Evolutionary conservation across 2,329 filamentous ascomycete species (phyloP).

Genomic region (Fusarium tanahbumbuense): DNA sequence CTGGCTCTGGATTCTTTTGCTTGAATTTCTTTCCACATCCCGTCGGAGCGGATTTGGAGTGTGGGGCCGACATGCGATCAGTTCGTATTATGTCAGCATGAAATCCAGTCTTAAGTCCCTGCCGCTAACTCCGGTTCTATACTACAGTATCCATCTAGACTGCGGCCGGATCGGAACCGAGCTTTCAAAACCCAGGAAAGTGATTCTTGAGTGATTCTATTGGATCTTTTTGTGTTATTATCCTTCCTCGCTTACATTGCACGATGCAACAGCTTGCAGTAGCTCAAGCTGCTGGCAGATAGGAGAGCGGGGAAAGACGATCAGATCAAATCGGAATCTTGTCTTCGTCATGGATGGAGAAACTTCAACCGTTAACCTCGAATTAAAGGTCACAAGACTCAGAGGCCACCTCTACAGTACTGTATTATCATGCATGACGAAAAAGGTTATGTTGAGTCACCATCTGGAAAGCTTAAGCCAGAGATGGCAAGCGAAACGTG

Average conservation of each 20-base stretch:
- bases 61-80: conserved; percentile 29
- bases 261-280: conserved; percentile 23
- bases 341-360: conserved; percentile 26
- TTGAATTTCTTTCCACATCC: conserved; percentile 30
- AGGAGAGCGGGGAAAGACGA: conserved; percentile 5
- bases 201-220: conserved; percentile 9
- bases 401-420: background rate
- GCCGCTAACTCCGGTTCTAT: conserved; percentile 44
- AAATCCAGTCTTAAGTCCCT: conserved; percentile 40
- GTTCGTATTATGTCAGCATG: conserved; percentile 33
- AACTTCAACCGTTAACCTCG: background rate
- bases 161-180: conserved; percentile 42
- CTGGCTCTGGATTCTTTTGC: background rate
- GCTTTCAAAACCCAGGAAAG: conserved; percentile 1
- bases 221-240: conserved; percentile 6
- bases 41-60: conserved; percentile 23
- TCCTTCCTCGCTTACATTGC: conserved; percentile 19
- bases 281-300: conserved; percentile 7
- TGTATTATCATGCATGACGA: conserved; percentile 11
- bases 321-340: background rate
- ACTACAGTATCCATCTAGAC: background rate
- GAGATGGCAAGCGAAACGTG: conserved; percentile 15
- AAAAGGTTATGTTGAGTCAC: conserved; percentile 29
- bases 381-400: conserved; percentile 25
- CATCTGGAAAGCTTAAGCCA: background rate